phyloP scores from a whole-genome alignment of 345 rosid species.

The Populus davidiana region DNA sequence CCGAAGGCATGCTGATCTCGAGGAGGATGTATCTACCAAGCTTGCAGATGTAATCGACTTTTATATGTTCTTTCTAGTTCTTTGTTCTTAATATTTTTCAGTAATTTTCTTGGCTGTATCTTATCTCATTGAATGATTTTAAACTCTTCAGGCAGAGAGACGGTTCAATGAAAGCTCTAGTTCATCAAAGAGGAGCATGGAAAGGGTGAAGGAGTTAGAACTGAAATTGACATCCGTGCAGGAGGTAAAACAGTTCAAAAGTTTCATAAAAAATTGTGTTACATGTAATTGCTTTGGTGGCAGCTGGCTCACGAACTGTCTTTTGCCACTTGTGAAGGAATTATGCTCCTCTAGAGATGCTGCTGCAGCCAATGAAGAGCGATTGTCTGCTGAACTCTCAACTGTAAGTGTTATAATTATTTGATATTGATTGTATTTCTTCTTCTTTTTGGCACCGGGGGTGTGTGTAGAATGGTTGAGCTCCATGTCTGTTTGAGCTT shows the following conservation, averaged over 20 bases:
- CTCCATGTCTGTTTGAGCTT: too few species aligned
- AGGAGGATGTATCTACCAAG: slow-evolving; percentile 77
- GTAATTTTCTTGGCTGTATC: background rate
- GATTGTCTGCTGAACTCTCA: slow-evolving; percentile 62
- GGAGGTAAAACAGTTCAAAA: slow-evolving; percentile 45
- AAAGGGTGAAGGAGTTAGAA: slow-evolving; percentile 74
- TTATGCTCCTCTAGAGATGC: slow-evolving; percentile 60
- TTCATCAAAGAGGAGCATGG: slow-evolving; percentile 71
- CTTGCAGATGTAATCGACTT: slow-evolving; percentile 59
- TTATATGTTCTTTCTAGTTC: background rate
- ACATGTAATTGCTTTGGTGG: slow-evolving; percentile 6
- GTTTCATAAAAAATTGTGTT: background rate
- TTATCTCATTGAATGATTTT: slow-evolving; percentile 1
- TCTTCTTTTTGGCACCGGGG: background rate
- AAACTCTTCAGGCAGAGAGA: slow-evolving; percentile 51
- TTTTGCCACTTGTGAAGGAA: slow-evolving; percentile 51
- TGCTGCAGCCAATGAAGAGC: slow-evolving; percentile 70
- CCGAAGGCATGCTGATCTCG: slow-evolving; percentile 58
- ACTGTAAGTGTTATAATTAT: slow-evolving; percentile 54
- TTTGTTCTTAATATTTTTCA: background rate
- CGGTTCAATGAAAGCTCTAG: slow-evolving; percentile 55
- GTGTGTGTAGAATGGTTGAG: background rate
- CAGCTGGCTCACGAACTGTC: slow-evolving; percentile 16
- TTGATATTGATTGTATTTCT: background rate
- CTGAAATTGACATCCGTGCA: slow-evolving; percentile 47